These are phyloP conservation scores for Coemansia sp. DNA, from an alignment of 192 early-diverging fungal genomes.

Conservation along the genomic window DNA sequence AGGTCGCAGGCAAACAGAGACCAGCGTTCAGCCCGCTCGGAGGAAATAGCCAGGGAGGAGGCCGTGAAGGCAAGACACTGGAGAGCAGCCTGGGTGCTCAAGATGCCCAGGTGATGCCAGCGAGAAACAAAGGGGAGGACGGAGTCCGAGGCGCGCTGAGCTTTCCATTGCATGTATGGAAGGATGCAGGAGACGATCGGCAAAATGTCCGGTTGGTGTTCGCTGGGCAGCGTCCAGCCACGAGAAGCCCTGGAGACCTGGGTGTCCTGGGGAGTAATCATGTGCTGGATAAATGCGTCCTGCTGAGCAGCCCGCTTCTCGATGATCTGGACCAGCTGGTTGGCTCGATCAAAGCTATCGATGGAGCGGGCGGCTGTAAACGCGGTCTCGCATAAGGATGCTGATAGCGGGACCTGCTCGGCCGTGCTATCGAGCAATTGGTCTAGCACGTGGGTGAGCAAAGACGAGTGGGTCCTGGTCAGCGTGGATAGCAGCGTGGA, in stretches of 20 bases:
- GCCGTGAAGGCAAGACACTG: constrained; percentile 6
- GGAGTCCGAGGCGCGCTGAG: neutral
- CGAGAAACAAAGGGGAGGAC: constrained; percentile 4
- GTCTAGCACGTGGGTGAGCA: neutral
- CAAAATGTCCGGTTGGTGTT: neutral
- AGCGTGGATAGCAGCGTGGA: constrained; percentile 1
- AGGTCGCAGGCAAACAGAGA: neutral
- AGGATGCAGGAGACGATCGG: constrained; percentile 10
- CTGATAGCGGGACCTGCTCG: constrained; percentile 9
- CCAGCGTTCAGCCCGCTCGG: neutral
- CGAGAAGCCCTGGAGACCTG: neutral
- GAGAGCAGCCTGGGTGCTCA: constrained; percentile 3
- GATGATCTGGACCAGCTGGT: neutral
- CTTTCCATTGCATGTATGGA: constrained; percentile 23
- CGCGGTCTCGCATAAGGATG: constrained; percentile 16
- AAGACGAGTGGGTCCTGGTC: no score
- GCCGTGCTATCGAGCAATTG: neutral
- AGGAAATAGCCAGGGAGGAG: neutral
- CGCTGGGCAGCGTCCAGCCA: constrained; percentile 18
- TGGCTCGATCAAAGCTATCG: neutral
- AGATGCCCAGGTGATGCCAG: constrained; percentile 8
- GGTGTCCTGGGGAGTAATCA: neutral
- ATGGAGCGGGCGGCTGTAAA: constrained; percentile 12
- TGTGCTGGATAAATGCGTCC: constrained; percentile 2
- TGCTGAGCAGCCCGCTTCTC: constrained; percentile 5